Evolutionary conservation across 2,329 filamentous ascomycete genomes (phyloP).

Genomic region (Apiospora phragmitis): DNA sequence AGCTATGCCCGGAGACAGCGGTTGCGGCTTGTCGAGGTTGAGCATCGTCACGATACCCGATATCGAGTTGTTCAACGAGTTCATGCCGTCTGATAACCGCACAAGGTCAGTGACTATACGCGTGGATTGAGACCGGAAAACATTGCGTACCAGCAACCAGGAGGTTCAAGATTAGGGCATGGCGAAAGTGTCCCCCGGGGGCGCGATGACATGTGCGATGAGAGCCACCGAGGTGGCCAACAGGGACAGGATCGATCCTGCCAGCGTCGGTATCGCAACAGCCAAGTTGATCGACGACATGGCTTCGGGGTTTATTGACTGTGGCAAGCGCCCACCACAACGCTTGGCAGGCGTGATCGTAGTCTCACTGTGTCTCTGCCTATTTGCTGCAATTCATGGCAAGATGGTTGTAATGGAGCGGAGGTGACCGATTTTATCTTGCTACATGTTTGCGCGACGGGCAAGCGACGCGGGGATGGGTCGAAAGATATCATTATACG

Average conservation of each 20-base stretch:
- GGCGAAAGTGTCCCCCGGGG: slow-evolving; percentile 3
- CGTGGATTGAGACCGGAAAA: background rate
- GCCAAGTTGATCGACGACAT: background rate
- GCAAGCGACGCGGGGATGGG: background rate
- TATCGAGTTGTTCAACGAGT: slow-evolving; percentile 42
- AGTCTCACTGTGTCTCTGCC: background rate
- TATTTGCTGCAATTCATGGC: too few species aligned
- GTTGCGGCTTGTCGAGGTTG: slow-evolving; percentile 28
- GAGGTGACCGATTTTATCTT: background rate
- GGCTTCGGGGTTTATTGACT: slow-evolving; percentile 3
- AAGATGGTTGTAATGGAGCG: background rate
- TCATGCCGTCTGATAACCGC: slow-evolving; percentile 37
- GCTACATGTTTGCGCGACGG: background rate
- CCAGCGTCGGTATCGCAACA: slow-evolving; percentile 1
- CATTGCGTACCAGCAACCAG: background rate
- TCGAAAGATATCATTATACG: background rate
- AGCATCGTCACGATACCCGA: slow-evolving; percentile 36
- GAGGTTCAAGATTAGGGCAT: slow-evolving; percentile 4
- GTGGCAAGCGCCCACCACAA: background rate
- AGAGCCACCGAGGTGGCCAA: background rate
- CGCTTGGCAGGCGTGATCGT: too few species aligned
- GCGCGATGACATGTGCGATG: background rate
- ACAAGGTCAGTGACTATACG: background rate
- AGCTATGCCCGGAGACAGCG: slow-evolving; percentile 25
- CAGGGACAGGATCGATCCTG: background rate